Percentiles rank a stretch among this genome's conserved stretches.
Evolutionary conservation across 2,329 filamentous ascomycete species (phyloP).

Genomic region (Byssoonygena ceratinophila): DNA sequence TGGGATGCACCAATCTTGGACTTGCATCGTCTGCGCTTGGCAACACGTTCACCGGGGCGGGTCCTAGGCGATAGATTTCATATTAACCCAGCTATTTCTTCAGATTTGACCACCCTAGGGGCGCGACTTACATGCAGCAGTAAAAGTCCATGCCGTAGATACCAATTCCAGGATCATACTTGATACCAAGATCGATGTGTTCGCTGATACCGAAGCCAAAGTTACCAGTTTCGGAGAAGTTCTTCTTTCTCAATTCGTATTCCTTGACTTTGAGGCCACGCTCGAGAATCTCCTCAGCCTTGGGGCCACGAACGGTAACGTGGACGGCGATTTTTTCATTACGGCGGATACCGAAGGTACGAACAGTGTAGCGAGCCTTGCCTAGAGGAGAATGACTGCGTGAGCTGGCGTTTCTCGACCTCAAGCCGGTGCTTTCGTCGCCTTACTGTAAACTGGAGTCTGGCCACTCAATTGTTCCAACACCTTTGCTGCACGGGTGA

Average conservation of each 20-base stretch:
- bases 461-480: slow-evolving; percentile 99
- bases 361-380: slow-evolving; percentile 99
- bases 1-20: slow-evolving; percentile 75
- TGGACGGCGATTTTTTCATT: slow-evolving; percentile 99
- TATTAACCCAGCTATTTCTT: slow-evolving; percentile 22
- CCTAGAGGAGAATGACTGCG: slow-evolving; percentile 41
- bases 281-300: slow-evolving; percentile 99
- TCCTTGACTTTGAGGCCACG: slow-evolving; percentile 99
- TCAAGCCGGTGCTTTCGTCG: slow-evolving; percentile 29
- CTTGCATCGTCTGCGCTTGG: slow-evolving; percentile 86
- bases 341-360: slow-evolving; percentile 99
- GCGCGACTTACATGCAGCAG: slow-evolving; percentile 76
- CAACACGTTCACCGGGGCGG: slow-evolving; percentile 95
- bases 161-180: slow-evolving; percentile 97
- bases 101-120: neutral
- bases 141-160: slow-evolving; percentile 99
- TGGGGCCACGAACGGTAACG: slow-evolving; percentile 98
- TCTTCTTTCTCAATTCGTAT: slow-evolving; percentile 98
- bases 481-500: slow-evolving; percentile 99
- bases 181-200: slow-evolving; percentile 99
- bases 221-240: slow-evolving; percentile 99
- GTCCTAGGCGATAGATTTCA: slow-evolving; percentile 44
- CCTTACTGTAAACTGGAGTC: slow-evolving; percentile 94
- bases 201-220: slow-evolving; percentile 99
- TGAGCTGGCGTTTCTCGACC: neutral